Evolutionary conservation across 2,329 filamentous ascomycete species (phyloP).

Genomic region (Alternaria gansuensis): DNA sequence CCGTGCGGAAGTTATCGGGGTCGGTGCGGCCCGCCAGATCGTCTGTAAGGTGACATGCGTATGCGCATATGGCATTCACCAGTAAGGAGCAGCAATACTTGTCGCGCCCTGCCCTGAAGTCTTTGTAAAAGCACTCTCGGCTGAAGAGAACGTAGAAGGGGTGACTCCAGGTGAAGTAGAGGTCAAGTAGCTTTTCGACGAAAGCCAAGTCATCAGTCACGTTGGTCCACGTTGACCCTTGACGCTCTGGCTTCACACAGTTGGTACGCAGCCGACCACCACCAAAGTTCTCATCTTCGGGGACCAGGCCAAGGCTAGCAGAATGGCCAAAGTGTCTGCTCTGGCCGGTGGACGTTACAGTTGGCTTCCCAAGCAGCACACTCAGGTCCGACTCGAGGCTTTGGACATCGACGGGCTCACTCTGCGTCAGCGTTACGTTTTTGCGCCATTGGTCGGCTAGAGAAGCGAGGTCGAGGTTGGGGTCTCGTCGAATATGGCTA

Average conservation of each 20-base stretch:
- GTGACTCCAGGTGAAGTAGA: constrained; percentile 78
- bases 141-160: constrained; percentile 77
- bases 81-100: constrained; percentile 74
- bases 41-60: constrained; percentile 74
- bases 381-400: constrained; percentile 51
- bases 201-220: constrained; percentile 67
- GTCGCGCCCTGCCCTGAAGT: constrained; percentile 68
- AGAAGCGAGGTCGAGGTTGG: constrained; percentile 51
- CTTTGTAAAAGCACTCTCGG: constrained; percentile 73
- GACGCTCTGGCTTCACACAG: constrained; percentile 25
- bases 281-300: constrained; percentile 47
- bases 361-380: constrained; percentile 50
- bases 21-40: constrained; percentile 70
- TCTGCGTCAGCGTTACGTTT: constrained; percentile 49
- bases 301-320: constrained; percentile 49
- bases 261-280: constrained; percentile 26
- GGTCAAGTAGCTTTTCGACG: constrained; percentile 69
- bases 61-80: constrained; percentile 70
- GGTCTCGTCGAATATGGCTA: constrained; percentile 55
- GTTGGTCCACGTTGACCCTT: constrained; percentile 63
- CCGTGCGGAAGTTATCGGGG: constrained; percentile 68
- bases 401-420: constrained; percentile 32
- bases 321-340: constrained; percentile 52
- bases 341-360: constrained; percentile 45
- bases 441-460: constrained; percentile 55